phyloP scores from a whole-genome alignment of 164 flowering plant genomes.

The Akebia trifoliata region DNA sequence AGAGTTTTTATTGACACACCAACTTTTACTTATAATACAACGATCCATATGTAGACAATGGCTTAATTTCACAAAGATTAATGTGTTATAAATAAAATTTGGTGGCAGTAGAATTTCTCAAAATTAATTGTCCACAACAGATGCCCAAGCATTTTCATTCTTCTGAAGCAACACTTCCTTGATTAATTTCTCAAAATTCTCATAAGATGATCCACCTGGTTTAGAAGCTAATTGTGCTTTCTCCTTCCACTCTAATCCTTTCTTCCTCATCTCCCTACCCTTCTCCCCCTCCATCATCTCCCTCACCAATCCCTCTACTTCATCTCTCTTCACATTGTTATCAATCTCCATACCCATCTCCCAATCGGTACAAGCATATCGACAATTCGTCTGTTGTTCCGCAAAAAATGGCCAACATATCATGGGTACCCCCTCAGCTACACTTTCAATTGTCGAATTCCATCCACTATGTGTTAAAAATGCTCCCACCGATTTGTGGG shows the following conservation, averaged over 20 bases:
- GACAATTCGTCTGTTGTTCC: slow-evolving; percentile 36
- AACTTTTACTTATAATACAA: no score
- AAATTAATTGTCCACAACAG: background rate
- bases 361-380: slow-evolving; percentile 27
- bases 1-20: background rate
- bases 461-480: slow-evolving; percentile 32
- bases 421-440: slow-evolving; percentile 33
- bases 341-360: slow-evolving; percentile 27
- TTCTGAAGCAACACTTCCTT: slow-evolving; percentile 1
- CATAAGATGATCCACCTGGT: slow-evolving; percentile 33
- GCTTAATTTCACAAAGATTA: no score
- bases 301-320: slow-evolving; percentile 24
- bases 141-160: background rate
- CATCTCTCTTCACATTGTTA: slow-evolving; percentile 26
- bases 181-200: slow-evolving; percentile 16
- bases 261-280: slow-evolving; percentile 26
- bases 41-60: no score
- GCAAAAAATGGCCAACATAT: slow-evolving; percentile 58
- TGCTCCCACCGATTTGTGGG: slow-evolving; percentile 22
- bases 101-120: no score
- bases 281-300: slow-evolving; percentile 35
- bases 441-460: slow-evolving; percentile 28
- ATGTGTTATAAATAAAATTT: no score
- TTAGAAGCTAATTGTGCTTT: slow-evolving; percentile 24
- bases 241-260: slow-evolving; percentile 29